Evolutionary conservation across 768 basidiomycete species (phyloP).

Genomic region (Cystofilobasidium capitatum): DNA sequence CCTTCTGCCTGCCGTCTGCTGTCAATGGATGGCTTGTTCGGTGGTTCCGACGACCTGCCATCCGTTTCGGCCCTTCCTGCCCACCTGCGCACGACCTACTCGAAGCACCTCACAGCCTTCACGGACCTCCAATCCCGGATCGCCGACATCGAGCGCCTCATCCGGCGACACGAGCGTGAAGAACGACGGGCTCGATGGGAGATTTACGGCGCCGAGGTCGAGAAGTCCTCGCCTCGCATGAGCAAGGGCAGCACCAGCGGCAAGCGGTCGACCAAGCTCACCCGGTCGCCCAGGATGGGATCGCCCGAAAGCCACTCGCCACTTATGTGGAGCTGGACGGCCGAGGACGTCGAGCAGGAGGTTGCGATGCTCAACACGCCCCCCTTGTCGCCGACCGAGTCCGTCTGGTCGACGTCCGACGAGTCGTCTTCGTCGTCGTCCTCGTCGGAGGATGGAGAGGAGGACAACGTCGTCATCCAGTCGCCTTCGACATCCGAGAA

Average conservation of each 20-base stretch:
- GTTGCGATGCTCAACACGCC: not conserved
- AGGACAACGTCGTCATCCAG: conserved; percentile 5
- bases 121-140: conserved; percentile 32
- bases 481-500: not conserved
- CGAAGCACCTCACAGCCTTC: conserved; percentile 32
- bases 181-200: conserved; percentile 36
- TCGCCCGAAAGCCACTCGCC: not conserved
- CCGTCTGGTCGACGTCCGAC: conserved; percentile 3
- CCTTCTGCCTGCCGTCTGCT: conserved; percentile 12
- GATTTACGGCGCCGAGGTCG: conserved; percentile 30
- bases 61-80: conserved; percentile 29
- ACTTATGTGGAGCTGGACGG: conserved; percentile 1
- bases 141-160: conserved; percentile 33
- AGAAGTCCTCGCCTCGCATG: not conserved
- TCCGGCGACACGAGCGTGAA: conserved; percentile 34
- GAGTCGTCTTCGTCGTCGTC: not conserved
- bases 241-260: not conserved
- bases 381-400: not conserved
- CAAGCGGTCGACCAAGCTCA: not conserved
- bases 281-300: not conserved
- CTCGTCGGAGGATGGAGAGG: conserved; percentile 17
- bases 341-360: not conserved
- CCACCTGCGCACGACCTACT: conserved; percentile 32
- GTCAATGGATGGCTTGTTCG: not conserved
- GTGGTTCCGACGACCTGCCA: conserved; percentile 27